These are phyloP conservation scores for Colletotrichum gigasporum DNA, from an alignment of 2,329 filamentous ascomycete genomes.

Conservation along the genomic window DNA sequence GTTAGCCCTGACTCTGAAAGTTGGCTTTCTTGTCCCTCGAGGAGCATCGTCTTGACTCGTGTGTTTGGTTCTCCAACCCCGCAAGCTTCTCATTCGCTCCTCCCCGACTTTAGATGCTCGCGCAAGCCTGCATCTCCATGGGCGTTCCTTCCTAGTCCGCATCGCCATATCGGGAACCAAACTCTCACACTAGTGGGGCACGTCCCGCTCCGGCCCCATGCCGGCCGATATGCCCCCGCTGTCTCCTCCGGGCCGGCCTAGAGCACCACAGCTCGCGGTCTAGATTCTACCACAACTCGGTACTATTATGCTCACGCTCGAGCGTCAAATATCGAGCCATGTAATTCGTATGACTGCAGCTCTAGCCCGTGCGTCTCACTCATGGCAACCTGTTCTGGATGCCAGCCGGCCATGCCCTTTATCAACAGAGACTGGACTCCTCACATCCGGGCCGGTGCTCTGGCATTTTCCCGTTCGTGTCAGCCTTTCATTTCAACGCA, in stretches of 20 bases:
- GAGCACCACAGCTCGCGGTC: not conserved
- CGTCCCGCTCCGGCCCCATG: slow-evolving; percentile 1
- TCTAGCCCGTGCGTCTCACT: not conserved
- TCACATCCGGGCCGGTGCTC: too few species aligned
- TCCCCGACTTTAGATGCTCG: not conserved
- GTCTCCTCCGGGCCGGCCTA: slow-evolving; percentile 1
- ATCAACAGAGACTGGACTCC: too few species aligned
- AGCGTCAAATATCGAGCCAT: not conserved
- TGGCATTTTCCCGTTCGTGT: too few species aligned
- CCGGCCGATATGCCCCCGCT: slow-evolving; percentile 10
- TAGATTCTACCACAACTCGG: not conserved
- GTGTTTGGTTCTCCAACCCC: not conserved
- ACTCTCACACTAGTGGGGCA: not conserved
- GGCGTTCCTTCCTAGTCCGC: not conserved
- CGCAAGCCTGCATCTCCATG: not conserved
- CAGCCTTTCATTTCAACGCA: too few species aligned
- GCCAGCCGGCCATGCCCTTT: too few species aligned
- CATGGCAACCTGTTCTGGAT: not conserved
- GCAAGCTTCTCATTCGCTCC: not conserved
- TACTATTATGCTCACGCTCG: not conserved
- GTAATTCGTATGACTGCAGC: not conserved
- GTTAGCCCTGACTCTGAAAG: slow-evolving; percentile 1
- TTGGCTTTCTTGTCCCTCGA: not conserved
- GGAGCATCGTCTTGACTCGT: slow-evolving; percentile 5
- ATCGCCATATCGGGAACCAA: not conserved